Evolutionary conservation across 2,329 filamentous ascomycete genomes (phyloP).

Genomic region (Pseudogymnoascus sp.): DNA sequence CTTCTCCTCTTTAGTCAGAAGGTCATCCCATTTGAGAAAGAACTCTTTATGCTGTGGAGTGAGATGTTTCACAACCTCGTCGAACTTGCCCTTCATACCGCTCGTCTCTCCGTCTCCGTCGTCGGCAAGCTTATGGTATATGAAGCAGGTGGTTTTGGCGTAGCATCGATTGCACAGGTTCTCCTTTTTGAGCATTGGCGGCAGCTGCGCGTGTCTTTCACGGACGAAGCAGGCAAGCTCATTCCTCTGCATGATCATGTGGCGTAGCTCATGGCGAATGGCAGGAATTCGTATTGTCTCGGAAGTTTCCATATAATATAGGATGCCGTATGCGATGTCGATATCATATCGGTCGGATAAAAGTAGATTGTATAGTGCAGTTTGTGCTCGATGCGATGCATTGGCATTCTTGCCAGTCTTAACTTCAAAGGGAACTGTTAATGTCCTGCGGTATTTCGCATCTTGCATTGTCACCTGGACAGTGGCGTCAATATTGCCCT

Average conservation of each 20-base stretch:
- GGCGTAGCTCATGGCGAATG: conserved; percentile 77
- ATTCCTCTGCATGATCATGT: conserved; percentile 96
- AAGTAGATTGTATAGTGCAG: conserved; percentile 84
- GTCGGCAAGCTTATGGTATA: conserved; percentile 87
- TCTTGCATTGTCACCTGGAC: conserved; percentile 80
- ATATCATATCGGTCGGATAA: conserved; percentile 93
- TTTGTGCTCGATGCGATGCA: conserved; percentile 82
- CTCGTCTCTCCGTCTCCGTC: conserved; percentile 74
- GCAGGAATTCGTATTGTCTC: conserved; percentile 79
- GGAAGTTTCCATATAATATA: conserved; percentile 93
- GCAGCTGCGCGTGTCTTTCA: conserved; percentile 69
- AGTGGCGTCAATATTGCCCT: conserved; percentile 96
- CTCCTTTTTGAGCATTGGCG: conserved; percentile 76
- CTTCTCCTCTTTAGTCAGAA: conserved; percentile 90
- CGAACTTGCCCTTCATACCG: conserved; percentile 73
- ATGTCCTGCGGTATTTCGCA: conserved; percentile 46
- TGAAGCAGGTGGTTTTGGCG: conserved; percentile 82
- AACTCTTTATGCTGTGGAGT: conserved; percentile 69
- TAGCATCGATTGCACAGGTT: conserved; percentile 83
- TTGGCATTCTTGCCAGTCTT: conserved; percentile 87
- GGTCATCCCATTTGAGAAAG: conserved; percentile 88
- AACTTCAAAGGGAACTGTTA: conserved; percentile 89
- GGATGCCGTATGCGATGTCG: conserved; percentile 77
- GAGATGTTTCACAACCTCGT: conserved; percentile 72
- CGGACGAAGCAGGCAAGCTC: conserved; percentile 78